Evolutionary conservation across 768 basidiomycete genomes (phyloP), one percentile per base, ranked within the genome.

Genomic region (Phaeotremella skinneri): DNA sequence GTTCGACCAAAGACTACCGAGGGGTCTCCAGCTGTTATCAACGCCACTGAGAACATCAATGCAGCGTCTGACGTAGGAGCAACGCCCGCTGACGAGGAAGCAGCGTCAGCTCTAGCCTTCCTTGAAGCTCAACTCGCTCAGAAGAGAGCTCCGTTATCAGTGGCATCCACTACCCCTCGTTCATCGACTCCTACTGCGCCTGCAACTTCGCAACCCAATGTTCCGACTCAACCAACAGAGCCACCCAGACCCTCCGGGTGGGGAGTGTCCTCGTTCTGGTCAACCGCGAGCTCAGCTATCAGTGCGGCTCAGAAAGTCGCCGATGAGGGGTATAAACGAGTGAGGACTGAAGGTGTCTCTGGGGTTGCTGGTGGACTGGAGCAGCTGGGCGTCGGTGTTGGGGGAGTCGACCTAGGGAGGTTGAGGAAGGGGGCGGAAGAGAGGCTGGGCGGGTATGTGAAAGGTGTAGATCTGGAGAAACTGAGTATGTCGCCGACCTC

Each of bases 261-360:
- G 89, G 85, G 88, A 1, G 65, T 66, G n/a, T 74, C 72, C 3
- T 86, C 80, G 25, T 88, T 91, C n/a, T 96, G 92, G 92, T 86
- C 81, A 4, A 87, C 84, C 42, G 92, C 92, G 32, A 87, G 88
- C 45, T 84, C 86, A 39, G 92, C 88, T 20, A 82, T 94, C 48
- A 87, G 91, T 72, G 89, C 92, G 72, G 92, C 93, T 3, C 85
- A 82, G 76, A 82, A 85, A 26, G 91, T 85, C 14, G 93, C 96
- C 1, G 93, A 97, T 66, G 93, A 94, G 72, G 89, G 90, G 73
- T 91, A 93, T 57, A 91, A 91, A 80, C 81, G 87, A 68, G 81
- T 93, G 50, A 86, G 89, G 13, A 66, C 65, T 21, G 65, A 68
- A 29, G 87, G 64, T 49, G 61, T 57, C 6, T 51, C 43, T 20